phyloP scores from a whole-genome alignment of 352 stramenopile genomes.

The Phytophthora cryptogea region DNA sequence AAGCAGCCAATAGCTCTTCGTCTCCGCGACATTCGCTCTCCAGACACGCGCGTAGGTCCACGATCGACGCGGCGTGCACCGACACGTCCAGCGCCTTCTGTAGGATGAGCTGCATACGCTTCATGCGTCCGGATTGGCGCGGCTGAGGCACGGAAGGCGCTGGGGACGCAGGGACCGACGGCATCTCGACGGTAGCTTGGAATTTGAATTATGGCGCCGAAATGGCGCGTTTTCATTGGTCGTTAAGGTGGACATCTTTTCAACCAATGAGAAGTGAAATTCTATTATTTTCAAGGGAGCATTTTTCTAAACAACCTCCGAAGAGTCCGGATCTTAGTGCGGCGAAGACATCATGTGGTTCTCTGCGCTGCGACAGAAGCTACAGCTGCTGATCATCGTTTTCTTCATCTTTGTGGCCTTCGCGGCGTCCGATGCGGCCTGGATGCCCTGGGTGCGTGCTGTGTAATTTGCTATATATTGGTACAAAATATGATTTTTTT shows the following conservation, averaged over 20 bases:
- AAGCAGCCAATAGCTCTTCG: slow-evolving; percentile 51
- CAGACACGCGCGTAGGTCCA: slow-evolving; percentile 53
- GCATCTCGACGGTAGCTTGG: slow-evolving; percentile 2
- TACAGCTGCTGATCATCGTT: slow-evolving; percentile 79
- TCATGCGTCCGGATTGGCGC: slow-evolving; percentile 41
- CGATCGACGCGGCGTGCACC: slow-evolving; percentile 48
- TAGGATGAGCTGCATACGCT: slow-evolving; percentile 64
- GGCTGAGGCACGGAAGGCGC: slow-evolving; percentile 14
- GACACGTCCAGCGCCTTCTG: slow-evolving; percentile 72
- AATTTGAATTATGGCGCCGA: slow-evolving; percentile 20
- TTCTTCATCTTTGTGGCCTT: slow-evolving; percentile 89
- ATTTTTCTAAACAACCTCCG: neutral
- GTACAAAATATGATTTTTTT: neutral
- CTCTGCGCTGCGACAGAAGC: slow-evolving; percentile 73
- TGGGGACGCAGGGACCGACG: slow-evolving; percentile 17
- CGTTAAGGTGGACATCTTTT: slow-evolving; percentile 2
- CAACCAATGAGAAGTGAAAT: slow-evolving; percentile 10
- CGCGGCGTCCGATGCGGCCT: slow-evolving; percentile 67
- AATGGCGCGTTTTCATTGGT: neutral
- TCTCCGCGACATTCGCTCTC: slow-evolving; percentile 57
- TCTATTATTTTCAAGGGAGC: slow-evolving; percentile 2
- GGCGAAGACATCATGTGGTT: slow-evolving; percentile 60
- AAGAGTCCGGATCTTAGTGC: slow-evolving; percentile 22
- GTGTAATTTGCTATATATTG: neutral
- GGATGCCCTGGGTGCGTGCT: slow-evolving; percentile 82